A percentile compares a stretch with the other conserved stretches of the same genome.
Evolutionary conservation across 345 rosid genomes (phyloP).

Genomic region (Dovyalis caffra): DNA sequence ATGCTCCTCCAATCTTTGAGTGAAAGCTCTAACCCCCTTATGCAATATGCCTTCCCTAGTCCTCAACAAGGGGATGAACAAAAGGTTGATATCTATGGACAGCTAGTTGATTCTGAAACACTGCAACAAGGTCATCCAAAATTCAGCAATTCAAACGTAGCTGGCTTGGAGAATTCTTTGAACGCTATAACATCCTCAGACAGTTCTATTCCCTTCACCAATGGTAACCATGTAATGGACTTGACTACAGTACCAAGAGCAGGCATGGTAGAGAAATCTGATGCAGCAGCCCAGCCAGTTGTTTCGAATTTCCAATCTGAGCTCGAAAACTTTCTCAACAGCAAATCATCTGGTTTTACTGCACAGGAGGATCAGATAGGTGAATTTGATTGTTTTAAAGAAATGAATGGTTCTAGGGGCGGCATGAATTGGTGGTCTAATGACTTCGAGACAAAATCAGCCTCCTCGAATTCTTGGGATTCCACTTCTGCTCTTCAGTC

Average conservation of each 20-base stretch:
- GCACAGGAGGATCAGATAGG: slow-evolving; percentile 39
- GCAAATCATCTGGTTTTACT: slow-evolving; percentile 22
- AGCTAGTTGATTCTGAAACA: slow-evolving; percentile 11
- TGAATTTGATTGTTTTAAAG: slow-evolving; percentile 57
- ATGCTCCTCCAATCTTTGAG: slow-evolving; percentile 38
- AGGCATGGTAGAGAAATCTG: slow-evolving; percentile 13
- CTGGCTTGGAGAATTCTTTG: slow-evolving; percentile 22
- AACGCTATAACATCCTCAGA: slow-evolving; percentile 19
- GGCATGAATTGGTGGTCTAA: slow-evolving; percentile 65
- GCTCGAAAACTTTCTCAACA: slow-evolving; percentile 34
- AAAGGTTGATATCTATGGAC: slow-evolving; percentile 14
- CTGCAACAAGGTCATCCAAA: slow-evolving; percentile 22
- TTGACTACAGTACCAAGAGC: neutral
- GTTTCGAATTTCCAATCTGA: slow-evolving; percentile 37
- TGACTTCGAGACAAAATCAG: slow-evolving; percentile 55
- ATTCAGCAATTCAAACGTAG: slow-evolving; percentile 12
- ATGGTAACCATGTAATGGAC: slow-evolving; percentile 13
- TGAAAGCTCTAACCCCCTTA: slow-evolving; percentile 21
- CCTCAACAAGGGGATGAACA: slow-evolving; percentile 24
- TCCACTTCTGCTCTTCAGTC: slow-evolving; percentile 45
- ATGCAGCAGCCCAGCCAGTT: slow-evolving; percentile 5
- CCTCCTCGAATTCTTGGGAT: slow-evolving; percentile 68
- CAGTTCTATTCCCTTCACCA: neutral
- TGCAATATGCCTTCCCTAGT: slow-evolving; percentile 19
- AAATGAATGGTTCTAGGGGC: slow-evolving; percentile 40